Evolutionary conservation across 306 rosid genomes (phyloP).

Genomic region (Glycyrrhiza uralensis): DNA sequence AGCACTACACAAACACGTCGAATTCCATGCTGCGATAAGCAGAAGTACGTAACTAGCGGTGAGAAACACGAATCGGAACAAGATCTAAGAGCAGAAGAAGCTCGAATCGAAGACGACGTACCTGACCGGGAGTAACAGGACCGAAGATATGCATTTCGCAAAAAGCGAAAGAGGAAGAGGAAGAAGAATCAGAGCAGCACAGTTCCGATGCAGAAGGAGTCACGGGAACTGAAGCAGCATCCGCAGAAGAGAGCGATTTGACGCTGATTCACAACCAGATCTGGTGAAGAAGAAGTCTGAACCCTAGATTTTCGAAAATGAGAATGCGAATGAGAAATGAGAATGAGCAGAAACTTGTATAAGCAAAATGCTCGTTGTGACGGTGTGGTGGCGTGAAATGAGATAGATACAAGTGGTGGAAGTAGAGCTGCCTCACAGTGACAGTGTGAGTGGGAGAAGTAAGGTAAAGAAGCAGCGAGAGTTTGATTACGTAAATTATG

Average conservation of each 20-base stretch:
- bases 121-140: conserved; percentile 88
- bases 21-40: neutral
- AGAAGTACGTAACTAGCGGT: neutral
- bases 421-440: too few relatives aligned
- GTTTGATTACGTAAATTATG: too few relatives aligned
- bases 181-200: neutral
- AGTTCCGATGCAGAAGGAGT: conserved; percentile 23
- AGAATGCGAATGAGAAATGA: neutral
- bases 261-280: conserved; percentile 31
- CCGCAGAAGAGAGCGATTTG: conserved; percentile 24
- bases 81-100: conserved; percentile 33
- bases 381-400: neutral
- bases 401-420: neutral
- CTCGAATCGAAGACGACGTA: conserved; percentile 29
- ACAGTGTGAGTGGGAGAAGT: too few relatives aligned
- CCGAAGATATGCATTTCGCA: conserved; percentile 49
- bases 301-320: neutral
- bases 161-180: conserved; percentile 15
- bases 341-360: neutral
- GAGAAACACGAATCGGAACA: conserved; percentile 10
- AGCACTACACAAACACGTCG: neutral
- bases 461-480: too few relatives aligned
- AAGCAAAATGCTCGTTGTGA: neutral
- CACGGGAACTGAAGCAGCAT: conserved; percentile 25
- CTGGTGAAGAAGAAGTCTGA: conserved; percentile 3